Evolutionary conservation across 1,139 yeast genomes (phyloP).

Genomic region (Taiozyma sp.): DNA sequence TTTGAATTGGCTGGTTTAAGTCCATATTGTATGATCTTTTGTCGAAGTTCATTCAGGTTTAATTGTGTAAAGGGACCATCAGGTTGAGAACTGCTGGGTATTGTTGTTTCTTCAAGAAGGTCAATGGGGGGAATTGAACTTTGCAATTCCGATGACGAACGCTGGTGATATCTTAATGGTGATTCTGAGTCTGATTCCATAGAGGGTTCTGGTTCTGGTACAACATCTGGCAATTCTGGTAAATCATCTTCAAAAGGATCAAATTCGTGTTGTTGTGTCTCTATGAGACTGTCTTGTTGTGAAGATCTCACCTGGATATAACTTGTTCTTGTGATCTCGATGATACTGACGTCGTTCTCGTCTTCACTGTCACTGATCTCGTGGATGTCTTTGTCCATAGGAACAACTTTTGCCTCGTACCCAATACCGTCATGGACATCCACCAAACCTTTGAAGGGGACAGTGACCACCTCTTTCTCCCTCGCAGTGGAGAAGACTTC

Average conservation of each 20-base stretch:
- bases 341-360: conserved; percentile 20
- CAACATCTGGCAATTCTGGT: neutral
- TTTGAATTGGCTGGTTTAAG: conserved; percentile 32
- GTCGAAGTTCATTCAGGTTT: conserved; percentile 25
- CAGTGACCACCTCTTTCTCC: conserved; percentile 4
- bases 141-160: neutral
- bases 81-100: neutral
- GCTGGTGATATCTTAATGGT: neutral
- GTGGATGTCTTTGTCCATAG: conserved; percentile 3
- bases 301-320: neutral
- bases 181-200: neutral
- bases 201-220: neutral
- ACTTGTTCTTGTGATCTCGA: conserved; percentile 20
- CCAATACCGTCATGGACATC: neutral
- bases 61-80: neutral
- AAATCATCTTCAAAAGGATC: neutral
- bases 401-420: conserved; percentile 13
- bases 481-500: conserved; percentile 21
- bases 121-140: neutral
- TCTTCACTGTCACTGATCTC: conserved; percentile 20
- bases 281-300: neutral
- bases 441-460: neutral
- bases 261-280: neutral
- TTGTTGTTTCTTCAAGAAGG: neutral
- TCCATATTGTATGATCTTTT: conserved; percentile 29